Evolutionary conservation across 345 rosid species (phyloP).

Genomic region (Balakata baccata): DNA sequence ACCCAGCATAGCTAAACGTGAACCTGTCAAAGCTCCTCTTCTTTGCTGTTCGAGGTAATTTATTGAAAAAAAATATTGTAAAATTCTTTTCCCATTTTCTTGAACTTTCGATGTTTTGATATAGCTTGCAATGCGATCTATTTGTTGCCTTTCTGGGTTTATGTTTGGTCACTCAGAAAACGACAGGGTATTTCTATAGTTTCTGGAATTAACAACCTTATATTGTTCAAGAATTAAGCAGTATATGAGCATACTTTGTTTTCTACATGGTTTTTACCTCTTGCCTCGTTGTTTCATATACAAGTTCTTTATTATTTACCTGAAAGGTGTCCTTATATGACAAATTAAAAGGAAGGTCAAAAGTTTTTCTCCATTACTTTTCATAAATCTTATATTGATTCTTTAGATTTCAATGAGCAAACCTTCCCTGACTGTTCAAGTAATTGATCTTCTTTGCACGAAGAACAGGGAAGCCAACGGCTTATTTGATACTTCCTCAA

Average conservation of each 20-base stretch:
- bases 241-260: too few species aligned
- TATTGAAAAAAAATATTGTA: not conserved
- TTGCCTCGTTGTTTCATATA: not conserved
- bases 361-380: not conserved
- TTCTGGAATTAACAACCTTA: too few species aligned
- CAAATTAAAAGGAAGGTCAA: not conserved
- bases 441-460: constrained; percentile 22
- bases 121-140: not conserved
- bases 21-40: constrained; percentile 11
- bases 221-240: too few species aligned
- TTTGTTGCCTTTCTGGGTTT: too few species aligned
- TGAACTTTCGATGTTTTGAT: not conserved
- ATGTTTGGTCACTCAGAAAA: too few species aligned
- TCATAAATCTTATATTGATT: not conserved
- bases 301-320: too few species aligned
- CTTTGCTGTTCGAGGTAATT: constrained; percentile 29
- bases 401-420: not conserved
- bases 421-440: not conserved
- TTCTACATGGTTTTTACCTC: not conserved
- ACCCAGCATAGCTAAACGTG: not conserved
- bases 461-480: constrained; percentile 41
- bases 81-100: not conserved
- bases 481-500: constrained; percentile 22
- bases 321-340: too few species aligned
- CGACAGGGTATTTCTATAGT: too few species aligned